Conservation (phyloP, 148 eudicot species). For the Oxyria digyna region DNA sequence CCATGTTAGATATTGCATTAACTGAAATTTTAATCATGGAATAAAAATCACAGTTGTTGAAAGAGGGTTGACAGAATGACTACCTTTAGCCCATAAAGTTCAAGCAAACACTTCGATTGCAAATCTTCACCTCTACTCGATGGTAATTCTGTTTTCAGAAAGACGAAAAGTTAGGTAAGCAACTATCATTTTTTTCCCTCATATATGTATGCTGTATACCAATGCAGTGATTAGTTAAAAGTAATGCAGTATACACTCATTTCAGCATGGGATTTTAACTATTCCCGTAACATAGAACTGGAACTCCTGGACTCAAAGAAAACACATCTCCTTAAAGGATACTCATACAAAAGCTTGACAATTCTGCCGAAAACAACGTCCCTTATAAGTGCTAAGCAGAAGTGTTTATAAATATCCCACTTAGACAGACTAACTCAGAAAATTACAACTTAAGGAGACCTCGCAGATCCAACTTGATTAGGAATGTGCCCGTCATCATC, state of each 20-base stretch:
- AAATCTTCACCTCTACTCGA: constrained; percentile 91
- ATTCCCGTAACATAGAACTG: neutral
- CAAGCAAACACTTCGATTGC: constrained; percentile 95
- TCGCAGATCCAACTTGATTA: neutral
- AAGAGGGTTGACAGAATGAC: neutral
- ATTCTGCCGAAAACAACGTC: neutral
- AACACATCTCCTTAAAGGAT: neutral
- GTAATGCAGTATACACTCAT: neutral
- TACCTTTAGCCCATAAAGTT: constrained; percentile 98
- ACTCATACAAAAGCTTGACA: neutral
- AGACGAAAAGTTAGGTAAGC: neutral
- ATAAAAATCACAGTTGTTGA: neutral
- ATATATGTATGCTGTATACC: neutral
- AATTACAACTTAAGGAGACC: neutral
- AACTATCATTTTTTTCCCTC: neutral
- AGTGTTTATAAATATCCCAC: neutral
- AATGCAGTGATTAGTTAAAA: neutral
- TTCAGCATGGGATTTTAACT: neutral
- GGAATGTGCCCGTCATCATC: neutral
- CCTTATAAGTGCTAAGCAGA: neutral
- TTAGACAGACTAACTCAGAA: neutral
- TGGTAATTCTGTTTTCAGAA: constrained; percentile 54
- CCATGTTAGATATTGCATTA: neutral
- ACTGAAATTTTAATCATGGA: neutral
- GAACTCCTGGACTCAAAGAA: neutral